These are phyloP conservation scores for Schizopora paradoxa DNA, from an alignment of 1,284 basidiomycete genomes.

Conservation along the genomic window DNA sequence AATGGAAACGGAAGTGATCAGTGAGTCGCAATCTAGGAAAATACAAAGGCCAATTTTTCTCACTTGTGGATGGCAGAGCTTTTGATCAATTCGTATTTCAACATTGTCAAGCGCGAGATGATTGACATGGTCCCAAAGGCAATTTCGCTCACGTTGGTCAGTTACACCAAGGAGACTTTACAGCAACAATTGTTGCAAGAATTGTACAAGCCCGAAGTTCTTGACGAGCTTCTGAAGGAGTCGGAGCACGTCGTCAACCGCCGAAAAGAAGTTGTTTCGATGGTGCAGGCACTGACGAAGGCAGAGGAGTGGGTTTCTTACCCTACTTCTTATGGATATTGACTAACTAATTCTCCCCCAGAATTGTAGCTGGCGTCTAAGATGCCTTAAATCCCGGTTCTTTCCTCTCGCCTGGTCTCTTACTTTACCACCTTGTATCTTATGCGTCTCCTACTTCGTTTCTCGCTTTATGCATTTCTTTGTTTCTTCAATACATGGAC, in stretches of 20 bases:
- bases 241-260: slow-evolving; percentile 79
- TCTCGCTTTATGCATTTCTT: no score
- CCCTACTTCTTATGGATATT: not conserved
- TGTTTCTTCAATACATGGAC: no score
- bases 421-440: no score
- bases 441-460: no score
- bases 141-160: slow-evolving; percentile 91
- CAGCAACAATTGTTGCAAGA: slow-evolving; percentile 87
- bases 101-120: slow-evolving; percentile 98
- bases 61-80: slow-evolving; percentile 50
- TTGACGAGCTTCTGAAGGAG: slow-evolving; percentile 91
- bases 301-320: slow-evolving; percentile 73
- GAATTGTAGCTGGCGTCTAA: no score
- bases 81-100: slow-evolving; percentile 91
- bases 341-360: no score
- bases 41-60: slow-evolving; percentile 9
- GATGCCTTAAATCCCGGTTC: no score
- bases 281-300: slow-evolving; percentile 87
- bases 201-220: slow-evolving; percentile 86
- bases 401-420: no score
- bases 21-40: slow-evolving; percentile 46
- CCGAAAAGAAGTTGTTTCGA: slow-evolving; percentile 84
- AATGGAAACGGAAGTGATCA: slow-evolving; percentile 99
- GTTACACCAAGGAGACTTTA: slow-evolving; percentile 87
- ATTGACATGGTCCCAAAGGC: slow-evolving; percentile 99